These are phyloP conservation scores for Golubevia sp. DNA, from an alignment of 1,284 basidiomycete genomes.

Conservation along the genomic window DNA sequence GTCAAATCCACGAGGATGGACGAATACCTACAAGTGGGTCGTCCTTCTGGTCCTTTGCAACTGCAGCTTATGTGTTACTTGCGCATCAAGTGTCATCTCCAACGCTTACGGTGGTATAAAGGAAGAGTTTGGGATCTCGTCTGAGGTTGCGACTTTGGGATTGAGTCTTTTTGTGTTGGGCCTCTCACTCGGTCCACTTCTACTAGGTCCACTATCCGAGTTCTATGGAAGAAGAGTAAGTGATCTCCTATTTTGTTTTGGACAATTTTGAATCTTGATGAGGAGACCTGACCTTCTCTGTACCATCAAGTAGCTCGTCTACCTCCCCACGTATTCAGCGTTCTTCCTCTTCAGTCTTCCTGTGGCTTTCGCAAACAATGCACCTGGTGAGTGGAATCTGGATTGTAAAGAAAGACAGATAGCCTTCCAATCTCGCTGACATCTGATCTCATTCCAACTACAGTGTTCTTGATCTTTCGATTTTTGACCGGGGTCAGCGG, in stretches of 20 bases:
- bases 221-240: conserved; percentile 65
- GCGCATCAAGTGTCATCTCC: conserved; percentile 32
- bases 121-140: conserved; percentile 69
- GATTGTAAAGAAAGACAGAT: too few species aligned
- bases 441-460: conserved; percentile 35
- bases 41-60: conserved; percentile 21
- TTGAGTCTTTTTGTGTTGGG: conserved; percentile 72
- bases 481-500: conserved; percentile 73
- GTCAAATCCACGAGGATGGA: conserved; percentile 31
- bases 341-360: not conserved
- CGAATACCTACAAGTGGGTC: conserved; percentile 16
- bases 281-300: not conserved
- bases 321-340: not conserved
- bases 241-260: too few species aligned
- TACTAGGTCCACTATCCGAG: conserved; percentile 69
- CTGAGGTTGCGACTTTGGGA: conserved; percentile 73
- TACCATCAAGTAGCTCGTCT: too few species aligned
- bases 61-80: conserved; percentile 35
- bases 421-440: too few species aligned
- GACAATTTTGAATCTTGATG: too few species aligned
- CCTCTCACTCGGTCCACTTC: conserved; percentile 55
- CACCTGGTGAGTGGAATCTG: too few species aligned
- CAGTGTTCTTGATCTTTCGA: conserved; percentile 72
- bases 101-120: conserved; percentile 68
- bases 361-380: conserved; percentile 30